Percentiles rank a stretch among this genome's conserved stretches.
These are phyloP conservation scores for Metschnikowia borealis DNA, from an alignment of 805 yeast species.

Conservation along the genomic window DNA sequence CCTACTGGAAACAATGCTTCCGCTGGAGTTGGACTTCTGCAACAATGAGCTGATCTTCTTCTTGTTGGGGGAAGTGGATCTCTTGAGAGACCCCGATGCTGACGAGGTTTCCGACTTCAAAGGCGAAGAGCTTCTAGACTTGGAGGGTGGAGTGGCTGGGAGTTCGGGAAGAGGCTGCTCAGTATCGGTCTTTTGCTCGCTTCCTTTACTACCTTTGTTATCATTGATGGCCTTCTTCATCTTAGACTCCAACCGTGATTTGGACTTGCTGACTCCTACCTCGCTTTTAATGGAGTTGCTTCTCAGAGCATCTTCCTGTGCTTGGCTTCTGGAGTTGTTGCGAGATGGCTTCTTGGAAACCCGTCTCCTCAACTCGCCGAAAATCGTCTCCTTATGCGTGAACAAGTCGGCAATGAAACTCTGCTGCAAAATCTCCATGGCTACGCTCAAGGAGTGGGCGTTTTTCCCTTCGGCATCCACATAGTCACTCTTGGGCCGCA, in stretches of 20 bases:
- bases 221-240: slow-evolving; percentile 9
- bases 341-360: slow-evolving; percentile 23
- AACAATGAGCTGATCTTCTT: slow-evolving; percentile 20
- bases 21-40: not conserved
- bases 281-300: slow-evolving; percentile 5
- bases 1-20: slow-evolving; percentile 21
- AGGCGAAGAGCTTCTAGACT: slow-evolving; percentile 12
- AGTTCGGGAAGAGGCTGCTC: slow-evolving; percentile 10
- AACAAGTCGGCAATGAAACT: slow-evolving; percentile 61
- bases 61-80: slow-evolving; percentile 40
- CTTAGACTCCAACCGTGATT: slow-evolving; percentile 10
- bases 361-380: slow-evolving; percentile 51
- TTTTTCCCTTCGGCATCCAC: slow-evolving; percentile 15
- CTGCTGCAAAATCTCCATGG: slow-evolving; percentile 35
- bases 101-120: slow-evolving; percentile 8
- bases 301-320: slow-evolving; percentile 2
- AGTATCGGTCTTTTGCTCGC: not conserved
- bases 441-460: slow-evolving; percentile 12
- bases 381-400: slow-evolving; percentile 55
- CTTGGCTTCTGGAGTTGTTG: slow-evolving; percentile 6
- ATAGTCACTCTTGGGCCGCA: slow-evolving; percentile 42
- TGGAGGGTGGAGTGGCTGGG: slow-evolving; percentile 21
- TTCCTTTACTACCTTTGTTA: not conserved
- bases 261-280: not conserved
- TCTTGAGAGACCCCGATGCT: slow-evolving; percentile 21